These are phyloP conservation scores for Cordia subcordata DNA, from an alignment of 257 asterid species.

Conservation along the genomic window DNA sequence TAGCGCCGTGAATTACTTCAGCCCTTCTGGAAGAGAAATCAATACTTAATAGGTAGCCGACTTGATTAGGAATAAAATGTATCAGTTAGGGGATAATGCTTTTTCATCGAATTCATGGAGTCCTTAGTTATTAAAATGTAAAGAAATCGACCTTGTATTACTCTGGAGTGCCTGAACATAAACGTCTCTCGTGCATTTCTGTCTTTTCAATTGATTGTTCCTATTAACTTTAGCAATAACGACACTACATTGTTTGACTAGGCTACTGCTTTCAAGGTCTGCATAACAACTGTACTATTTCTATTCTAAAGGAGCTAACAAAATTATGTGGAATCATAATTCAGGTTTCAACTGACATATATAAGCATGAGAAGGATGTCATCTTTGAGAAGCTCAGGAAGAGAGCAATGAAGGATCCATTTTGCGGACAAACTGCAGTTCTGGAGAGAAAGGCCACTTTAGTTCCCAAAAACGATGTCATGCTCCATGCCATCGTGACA, in stretches of 20 bases:
- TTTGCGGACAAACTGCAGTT: slow-evolving; percentile 67
- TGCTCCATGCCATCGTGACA: slow-evolving; percentile 63
- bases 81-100: too few relatives aligned
- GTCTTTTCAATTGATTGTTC: too few relatives aligned
- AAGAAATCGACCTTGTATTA: too few relatives aligned
- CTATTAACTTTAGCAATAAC: too few relatives aligned
- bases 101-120: too few relatives aligned
- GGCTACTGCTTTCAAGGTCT: not conserved
- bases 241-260: not conserved
- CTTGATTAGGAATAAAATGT: too few relatives aligned
- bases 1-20: too few relatives aligned
- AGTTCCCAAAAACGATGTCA: slow-evolving; percentile 56
- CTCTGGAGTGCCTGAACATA: too few relatives aligned
- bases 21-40: too few relatives aligned
- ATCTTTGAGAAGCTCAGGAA: slow-evolving; percentile 53
- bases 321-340: not conserved
- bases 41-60: too few relatives aligned
- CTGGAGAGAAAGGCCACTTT: slow-evolving; percentile 44
- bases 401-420: slow-evolving; percentile 47
- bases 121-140: too few relatives aligned
- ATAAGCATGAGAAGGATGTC: slow-evolving; percentile 46
- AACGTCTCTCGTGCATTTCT: too few relatives aligned
- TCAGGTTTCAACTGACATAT: slow-evolving; percentile 38
- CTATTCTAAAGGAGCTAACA: not conserved
- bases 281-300: not conserved